A percentile compares a stretch with the other conserved stretches of the same genome.
Evolutionary conservation across 768 basidiomycete species (phyloP).

Genomic region (Lenzites betulinus): DNA sequence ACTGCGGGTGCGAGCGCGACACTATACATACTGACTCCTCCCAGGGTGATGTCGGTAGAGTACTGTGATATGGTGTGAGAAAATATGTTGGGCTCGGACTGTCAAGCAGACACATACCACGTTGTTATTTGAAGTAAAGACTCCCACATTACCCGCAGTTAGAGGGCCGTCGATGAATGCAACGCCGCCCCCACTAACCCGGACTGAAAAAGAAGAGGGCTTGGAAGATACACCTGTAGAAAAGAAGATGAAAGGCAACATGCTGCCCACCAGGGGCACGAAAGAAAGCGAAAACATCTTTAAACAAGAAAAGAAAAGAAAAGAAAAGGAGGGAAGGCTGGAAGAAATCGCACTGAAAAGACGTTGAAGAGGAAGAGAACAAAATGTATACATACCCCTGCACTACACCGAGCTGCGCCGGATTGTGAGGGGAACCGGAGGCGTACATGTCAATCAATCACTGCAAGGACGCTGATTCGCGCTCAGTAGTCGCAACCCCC

Average conservation of each 20-base stretch:
- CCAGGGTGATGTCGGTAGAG: constrained; percentile 7
- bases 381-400: background rate
- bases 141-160: background rate
- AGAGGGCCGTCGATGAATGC: background rate
- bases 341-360: background rate
- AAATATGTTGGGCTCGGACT: background rate
- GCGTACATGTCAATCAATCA: background rate
- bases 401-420: background rate
- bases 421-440: background rate
- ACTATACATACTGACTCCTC: constrained; percentile 3
- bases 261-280: constrained; percentile 1
- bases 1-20: too few relatives aligned
- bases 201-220: background rate
- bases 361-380: background rate
- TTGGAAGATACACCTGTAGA: background rate
- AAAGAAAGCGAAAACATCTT: constrained; percentile 1
- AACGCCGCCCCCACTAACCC: background rate
- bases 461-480: too few relatives aligned
- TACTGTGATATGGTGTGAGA: background rate
- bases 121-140: background rate
- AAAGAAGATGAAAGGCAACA: background rate
- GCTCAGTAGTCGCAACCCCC: too few relatives aligned
- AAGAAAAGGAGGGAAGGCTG: background rate
- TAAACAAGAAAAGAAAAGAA: background rate
- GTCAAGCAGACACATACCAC: background rate